These are phyloP conservation scores for Laguncularia racemosa DNA, from an alignment of 345 rosid genomes.

Conservation along the genomic window DNA sequence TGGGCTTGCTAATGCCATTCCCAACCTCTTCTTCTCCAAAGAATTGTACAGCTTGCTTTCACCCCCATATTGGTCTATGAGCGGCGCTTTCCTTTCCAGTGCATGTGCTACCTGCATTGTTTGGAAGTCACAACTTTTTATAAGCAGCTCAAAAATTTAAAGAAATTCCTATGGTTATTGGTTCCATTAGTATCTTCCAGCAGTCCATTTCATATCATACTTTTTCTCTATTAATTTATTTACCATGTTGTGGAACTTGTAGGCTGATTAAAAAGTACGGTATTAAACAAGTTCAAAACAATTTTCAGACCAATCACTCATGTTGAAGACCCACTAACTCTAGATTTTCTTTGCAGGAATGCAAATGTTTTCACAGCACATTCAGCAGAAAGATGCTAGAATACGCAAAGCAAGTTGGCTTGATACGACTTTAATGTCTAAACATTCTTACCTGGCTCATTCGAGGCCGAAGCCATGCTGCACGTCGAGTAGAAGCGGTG, in stretches of 20 bases:
- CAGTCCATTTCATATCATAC: too few species aligned
- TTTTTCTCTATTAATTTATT: too few species aligned
- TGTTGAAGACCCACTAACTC: too few species aligned
- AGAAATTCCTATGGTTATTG: too few species aligned
- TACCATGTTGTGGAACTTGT: too few species aligned
- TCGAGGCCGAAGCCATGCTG: constrained; percentile 60
- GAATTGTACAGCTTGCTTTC: constrained; percentile 24
- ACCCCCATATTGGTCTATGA: constrained; percentile 40
- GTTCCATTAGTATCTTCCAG: too few species aligned
- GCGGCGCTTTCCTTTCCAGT: constrained; percentile 50
- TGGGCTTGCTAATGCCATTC: constrained; percentile 26
- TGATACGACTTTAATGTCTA: neutral
- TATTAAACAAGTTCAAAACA: too few species aligned
- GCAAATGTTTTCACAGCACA: neutral
- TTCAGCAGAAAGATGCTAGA: neutral
- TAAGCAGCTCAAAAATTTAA: neutral
- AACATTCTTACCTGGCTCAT: constrained; percentile 60
- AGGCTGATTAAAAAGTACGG: too few species aligned
- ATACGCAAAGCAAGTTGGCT: neutral
- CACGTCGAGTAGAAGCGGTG: constrained; percentile 69
- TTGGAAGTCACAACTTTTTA: neutral
- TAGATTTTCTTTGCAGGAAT: neutral
- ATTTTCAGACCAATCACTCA: too few species aligned
- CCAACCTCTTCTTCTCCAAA: constrained; percentile 39
- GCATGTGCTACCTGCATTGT: constrained; percentile 50